phyloP scores from a whole-genome alignment of 768 basidiomycete genomes.

The Hypsizygus marmoreus region DNA sequence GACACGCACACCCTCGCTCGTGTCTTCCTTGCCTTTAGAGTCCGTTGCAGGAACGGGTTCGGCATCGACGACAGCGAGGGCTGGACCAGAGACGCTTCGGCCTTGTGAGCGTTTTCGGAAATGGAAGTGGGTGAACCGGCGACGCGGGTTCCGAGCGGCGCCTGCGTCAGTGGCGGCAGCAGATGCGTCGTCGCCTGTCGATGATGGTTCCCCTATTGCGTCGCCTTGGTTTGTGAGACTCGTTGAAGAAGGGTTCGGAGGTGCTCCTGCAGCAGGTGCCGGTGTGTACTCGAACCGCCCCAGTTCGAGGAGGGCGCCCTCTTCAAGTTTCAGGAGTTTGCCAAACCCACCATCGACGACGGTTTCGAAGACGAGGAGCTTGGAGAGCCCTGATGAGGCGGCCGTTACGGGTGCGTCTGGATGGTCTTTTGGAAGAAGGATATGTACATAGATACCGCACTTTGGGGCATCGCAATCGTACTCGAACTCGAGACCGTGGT shows the following conservation, averaged over 20 bases:
- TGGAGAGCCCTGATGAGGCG: slow-evolving; percentile 37
- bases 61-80: slow-evolving; percentile 76
- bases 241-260: slow-evolving; percentile 19
- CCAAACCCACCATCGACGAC: slow-evolving; percentile 85
- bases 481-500: slow-evolving; percentile 86
- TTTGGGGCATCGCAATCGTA: slow-evolving; percentile 91
- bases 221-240: slow-evolving; percentile 1
- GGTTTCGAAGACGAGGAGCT: slow-evolving; percentile 60
- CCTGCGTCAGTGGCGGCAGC: slow-evolving; percentile 12
- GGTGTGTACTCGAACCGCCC: slow-evolving; percentile 62
- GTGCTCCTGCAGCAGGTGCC: slow-evolving; percentile 19
- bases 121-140: slow-evolving; percentile 67
- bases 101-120: slow-evolving; percentile 61
- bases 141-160: slow-evolving; percentile 31
- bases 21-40: slow-evolving; percentile 41
- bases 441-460: slow-evolving; percentile 78
- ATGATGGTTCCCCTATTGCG: slow-evolving; percentile 12
- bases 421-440: slow-evolving; percentile 67
- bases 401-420: slow-evolving; percentile 49
- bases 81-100: slow-evolving; percentile 69
- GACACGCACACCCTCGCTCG: slow-evolving; percentile 71
- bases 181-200: slow-evolving; percentile 7
- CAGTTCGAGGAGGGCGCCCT: slow-evolving; percentile 80
- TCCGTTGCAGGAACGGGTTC: slow-evolving; percentile 42
- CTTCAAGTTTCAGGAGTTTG: slow-evolving; percentile 68